Base-by-base conservation (phyloP, 2,329 filamentous ascomycete species). In the Arthrobotrys sphaeroides region DNA sequence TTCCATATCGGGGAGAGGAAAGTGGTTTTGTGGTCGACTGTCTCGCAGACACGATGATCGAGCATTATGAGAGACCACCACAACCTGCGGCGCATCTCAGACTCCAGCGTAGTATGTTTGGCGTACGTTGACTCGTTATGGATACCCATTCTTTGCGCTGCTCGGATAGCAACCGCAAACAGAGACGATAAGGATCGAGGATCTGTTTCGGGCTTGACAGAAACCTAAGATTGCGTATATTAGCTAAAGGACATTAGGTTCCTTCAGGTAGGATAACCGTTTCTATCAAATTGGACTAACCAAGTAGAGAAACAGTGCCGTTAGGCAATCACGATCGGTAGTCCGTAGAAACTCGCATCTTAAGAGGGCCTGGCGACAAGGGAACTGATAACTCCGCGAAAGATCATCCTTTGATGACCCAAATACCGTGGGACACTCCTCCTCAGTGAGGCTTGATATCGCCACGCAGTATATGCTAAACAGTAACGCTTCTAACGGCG, bases 281-380 rank as follows among this genome's bases (percentile, higher is more conserved):
- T 33, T 33, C 10, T 10, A 10, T 10, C 28, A 5, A 20, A 43
- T 43, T 20, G n/a, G 18, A n/a, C 84, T 82, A 84, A 90, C 88
- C 73, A 91, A 83, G 78, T 90, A 91, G 13, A 92, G 83, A 6
- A 90, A 73, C 88, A 89, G 0, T 89, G 90, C 81, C 92, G 90
- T 31, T 92, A 82, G 2, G 90, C 85, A 65, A 87, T 86, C 12
- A 90, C 80, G 73, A 92, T 89, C 2, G 87, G 87, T 13, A 87
- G 87, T 57, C 24, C 88, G 85, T 82, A 93, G 87, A 78, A 92
- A 90, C 10, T 87, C 86, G 1, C 88, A 89, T 76, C 89, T 90
- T 31, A 89, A 84, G 26, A 93, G 83, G 1, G 90, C 88, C 78
- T 90, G 88, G 77, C 90, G 88, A 1, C 87, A 83, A 0, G 86